Base-by-base conservation (phyloP, 495 filamentous ascomycete species). In the Aspergillus steynii region DNA sequence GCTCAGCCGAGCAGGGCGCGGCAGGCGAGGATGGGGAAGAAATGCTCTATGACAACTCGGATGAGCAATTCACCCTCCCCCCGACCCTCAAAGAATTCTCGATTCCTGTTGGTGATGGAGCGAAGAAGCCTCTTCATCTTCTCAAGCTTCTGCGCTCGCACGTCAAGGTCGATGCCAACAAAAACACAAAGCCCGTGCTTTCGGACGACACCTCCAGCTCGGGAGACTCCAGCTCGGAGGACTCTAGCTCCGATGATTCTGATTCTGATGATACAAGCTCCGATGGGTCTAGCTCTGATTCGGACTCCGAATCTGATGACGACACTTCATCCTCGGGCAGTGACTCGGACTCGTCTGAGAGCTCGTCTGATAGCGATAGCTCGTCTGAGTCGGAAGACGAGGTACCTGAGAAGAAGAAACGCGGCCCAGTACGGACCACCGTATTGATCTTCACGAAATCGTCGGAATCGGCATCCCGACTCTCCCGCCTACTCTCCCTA, bases 391-490 rank as follows among this genome's bases (percentile, higher is more conserved):
- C 74, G 9, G 60, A 66, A 20, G 37, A 60, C 6, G 42, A 65
- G 27, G 20, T 27, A 1, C 10, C 49, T 5, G 50, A 14, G 15
- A 56, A 56, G 26, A 29, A 27, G 5, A 55, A 56, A 25, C 9
- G 45, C 26, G 34, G 20, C 8, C 29, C 59, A 3, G 25, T 61
- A 2, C 64, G 58, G 3, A 67, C 61, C 12, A 77, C 74, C 1
- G 85, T 88, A 12, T 80, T 99, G 28, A 86, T 98, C 47, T 98
- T 98, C 74, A 93, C 92, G 50, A 91, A 90, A 59, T 92, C 87
- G 56, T 97, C 92, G 67, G 91, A 96, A 71, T 85, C 86, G 20
- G 90, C 94, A 27, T 83, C 88, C 20, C 89, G 95, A 49, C 84
- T 99, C 14, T 83, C 88, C 2, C 88, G 87, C 20, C 86, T 99